Evolutionary conservation across 164 flowering plant genomes (phyloP), one percentile per base, ranked within the genome.

Genomic region (Annona cherimola): DNA sequence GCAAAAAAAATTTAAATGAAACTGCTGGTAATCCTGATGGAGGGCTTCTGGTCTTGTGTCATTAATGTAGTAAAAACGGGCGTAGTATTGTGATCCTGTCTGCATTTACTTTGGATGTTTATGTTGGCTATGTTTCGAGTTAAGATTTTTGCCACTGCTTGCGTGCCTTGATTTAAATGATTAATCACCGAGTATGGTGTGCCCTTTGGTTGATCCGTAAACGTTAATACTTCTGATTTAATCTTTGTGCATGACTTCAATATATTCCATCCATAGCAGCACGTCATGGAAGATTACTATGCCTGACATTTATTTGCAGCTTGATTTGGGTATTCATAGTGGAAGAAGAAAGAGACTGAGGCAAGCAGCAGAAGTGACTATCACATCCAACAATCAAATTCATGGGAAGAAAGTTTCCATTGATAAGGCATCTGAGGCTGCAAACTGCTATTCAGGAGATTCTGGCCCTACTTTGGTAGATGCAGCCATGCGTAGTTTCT

Each of bases 321-420:
- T 96, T 68, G 81, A 88, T 78, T 76, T 96, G 81, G 89, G 74
- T 70, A 70, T 84, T 6, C 74, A 75, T 72, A 79, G 82, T 70
- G 60, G 79, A 61, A 81, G 91, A 72, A 89, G 83, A 81, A 90
- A 89, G 85, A 84, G 94, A 81, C 72, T 85, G 75, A 83, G 88
- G 74, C 85, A 89, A 82, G 72, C 78, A 68, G 80, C 95, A 68
- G 96, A 90, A 76, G 86, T 83, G 72, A 81, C 85, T 54, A 85
- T 92, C 62, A 79, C 83, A 20, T 82, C 93, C 35, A 84, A 77
- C 78, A 88, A 79, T 77, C 87, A 75, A 79, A 72, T 79, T 46
- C 86, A 81, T 77, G 96, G 93, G 70, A 96, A 96, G 80, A 96
- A 86, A 74, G 78, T 87, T 26, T 85, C 90, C 78, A 81, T 90